Percentiles rank a stretch among this genome's conserved stretches.
Evolutionary conservation across 2,329 filamentous ascomycete species (phyloP).

Genomic region (Phyllosticta citrichinensis): DNA sequence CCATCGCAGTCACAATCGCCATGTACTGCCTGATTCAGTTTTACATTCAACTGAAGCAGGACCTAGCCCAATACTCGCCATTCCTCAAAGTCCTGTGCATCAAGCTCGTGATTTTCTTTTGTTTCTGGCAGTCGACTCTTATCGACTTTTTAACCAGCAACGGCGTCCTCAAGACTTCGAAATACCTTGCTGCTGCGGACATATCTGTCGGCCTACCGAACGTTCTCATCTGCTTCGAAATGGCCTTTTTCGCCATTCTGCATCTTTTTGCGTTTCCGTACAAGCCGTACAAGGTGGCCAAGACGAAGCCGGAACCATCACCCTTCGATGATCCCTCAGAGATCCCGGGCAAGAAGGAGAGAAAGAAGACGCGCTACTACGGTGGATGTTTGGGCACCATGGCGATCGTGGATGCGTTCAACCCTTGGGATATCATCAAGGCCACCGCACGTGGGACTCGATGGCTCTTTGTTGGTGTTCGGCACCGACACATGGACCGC

Average conservation of each 20-base stretch:
- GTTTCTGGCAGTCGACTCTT: slow-evolving; percentile 65
- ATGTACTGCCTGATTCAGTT: slow-evolving; percentile 89
- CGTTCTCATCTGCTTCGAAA: slow-evolving; percentile 70
- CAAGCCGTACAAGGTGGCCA: slow-evolving; percentile 49
- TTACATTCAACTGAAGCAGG: slow-evolving; percentile 63
- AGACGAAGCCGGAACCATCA: slow-evolving; percentile 15
- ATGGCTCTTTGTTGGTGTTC: slow-evolving; percentile 70
- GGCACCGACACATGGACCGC: slow-evolving; percentile 39
- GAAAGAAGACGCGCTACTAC: slow-evolving; percentile 10
- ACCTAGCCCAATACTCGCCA: slow-evolving; percentile 59
- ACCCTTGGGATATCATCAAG: slow-evolving; percentile 75
- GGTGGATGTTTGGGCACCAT: slow-evolving; percentile 50
- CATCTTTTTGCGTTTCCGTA: slow-evolving; percentile 79
- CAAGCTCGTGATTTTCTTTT: slow-evolving; percentile 85
- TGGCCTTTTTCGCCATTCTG: slow-evolving; percentile 68
- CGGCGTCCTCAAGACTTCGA: slow-evolving; percentile 53
- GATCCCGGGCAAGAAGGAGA: slow-evolving; percentile 9
- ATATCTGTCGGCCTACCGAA: slow-evolving; percentile 73
- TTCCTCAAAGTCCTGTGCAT: slow-evolving; percentile 78
- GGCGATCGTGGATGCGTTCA: slow-evolving; percentile 63
- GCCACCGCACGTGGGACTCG: slow-evolving; percentile 65
- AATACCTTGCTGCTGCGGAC: slow-evolving; percentile 59
- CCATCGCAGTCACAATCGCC: slow-evolving; percentile 63
- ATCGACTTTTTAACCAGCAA: slow-evolving; percentile 52
- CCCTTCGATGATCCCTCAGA: slow-evolving; percentile 17